Evolutionary conservation across 2,329 filamentous ascomycete species (phyloP), one percentile per base, ranked within the genome.

Genomic region (Coniochaeta prunicola): DNA sequence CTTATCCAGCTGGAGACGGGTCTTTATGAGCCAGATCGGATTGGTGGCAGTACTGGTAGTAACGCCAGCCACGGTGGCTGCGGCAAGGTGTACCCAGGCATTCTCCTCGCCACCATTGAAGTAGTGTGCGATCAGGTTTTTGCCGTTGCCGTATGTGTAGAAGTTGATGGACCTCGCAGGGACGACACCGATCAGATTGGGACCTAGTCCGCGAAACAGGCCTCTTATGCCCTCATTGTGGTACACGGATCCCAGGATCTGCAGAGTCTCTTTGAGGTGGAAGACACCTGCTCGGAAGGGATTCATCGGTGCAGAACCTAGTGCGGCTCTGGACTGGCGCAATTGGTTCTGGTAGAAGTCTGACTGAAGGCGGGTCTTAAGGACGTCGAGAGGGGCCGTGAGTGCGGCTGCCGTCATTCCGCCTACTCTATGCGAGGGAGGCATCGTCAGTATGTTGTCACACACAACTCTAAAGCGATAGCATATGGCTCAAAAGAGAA

Each of bases 11-110:
- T 97, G 92, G 66, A 97, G 72, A 33, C 92, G 81, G 42, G 92
- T 97, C 80, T 97, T 97, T 69, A 97, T 86, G 63, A 97, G 83
- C 92, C 92, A 97, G 68, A 97, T 96, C 1, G 92, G 92, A 73
- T 97, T 97, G 38, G 92, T 97, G 24, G 89, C 90, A 1, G 93
- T 97, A 53, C 90, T 90, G 0, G 93, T 97, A 7, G 88, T 87
- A 48, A 97, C 83, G 2, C 92, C 92, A 1, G 92, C 92, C 17
- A 82, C 80, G 1, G 89, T 85, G 5, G 90, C 92, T 1, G 91
- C 87, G 53, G 83, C 77, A 9, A 96, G 79, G 71, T 96, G 91
- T 12, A 96, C 86, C 80, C 84, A 89, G 0, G 89, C 82, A 15
- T 85, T 83, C 69, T 92, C 84, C 65, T 86, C 70, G 55, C 88